phyloP scores from a whole-genome alignment of 345 rosid species.

The Hibiscus mutabilis region DNA sequence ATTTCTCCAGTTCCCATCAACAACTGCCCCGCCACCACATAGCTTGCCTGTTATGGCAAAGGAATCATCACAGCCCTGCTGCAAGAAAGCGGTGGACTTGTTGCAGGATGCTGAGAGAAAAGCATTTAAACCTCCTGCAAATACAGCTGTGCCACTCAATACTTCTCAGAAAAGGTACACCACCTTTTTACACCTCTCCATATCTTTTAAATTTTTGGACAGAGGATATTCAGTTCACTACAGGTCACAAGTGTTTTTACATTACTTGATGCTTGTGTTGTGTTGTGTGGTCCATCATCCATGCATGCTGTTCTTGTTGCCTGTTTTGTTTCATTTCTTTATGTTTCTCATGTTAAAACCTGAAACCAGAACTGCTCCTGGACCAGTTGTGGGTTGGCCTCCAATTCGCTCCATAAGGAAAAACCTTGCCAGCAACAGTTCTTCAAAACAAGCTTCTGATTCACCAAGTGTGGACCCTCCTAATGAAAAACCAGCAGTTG shows the following conservation, averaged over 20 bases:
- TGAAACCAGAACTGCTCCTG: constrained; percentile 65
- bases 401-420: constrained; percentile 90
- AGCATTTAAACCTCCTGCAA: constrained; percentile 37
- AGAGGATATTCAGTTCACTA: constrained; percentile 45
- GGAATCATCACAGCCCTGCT: constrained; percentile 43
- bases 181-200: constrained; percentile 24
- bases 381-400: constrained; percentile 99
- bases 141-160: constrained; percentile 39
- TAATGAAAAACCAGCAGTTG: constrained; percentile 22
- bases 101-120: constrained; percentile 44
- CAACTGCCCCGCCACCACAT: constrained; percentile 25
- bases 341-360: background rate
- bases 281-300: constrained; percentile 27
- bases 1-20: constrained; percentile 31
- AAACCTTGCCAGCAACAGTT: constrained; percentile 64
- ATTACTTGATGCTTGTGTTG: constrained; percentile 15
- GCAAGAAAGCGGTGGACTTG: constrained; percentile 40
- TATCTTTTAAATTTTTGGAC: constrained; percentile 16
- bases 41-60: constrained; percentile 30
- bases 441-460: constrained; percentile 47
- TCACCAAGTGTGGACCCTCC: constrained; percentile 27
- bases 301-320: constrained; percentile 3
- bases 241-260: constrained; percentile 20
- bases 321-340: constrained; percentile 1
- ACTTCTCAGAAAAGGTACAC: constrained; percentile 69